Base-by-base conservation (phyloP, 2,329 filamentous ascomycete genomes). In the Hymenotorrendiella dingleyae region DNA sequence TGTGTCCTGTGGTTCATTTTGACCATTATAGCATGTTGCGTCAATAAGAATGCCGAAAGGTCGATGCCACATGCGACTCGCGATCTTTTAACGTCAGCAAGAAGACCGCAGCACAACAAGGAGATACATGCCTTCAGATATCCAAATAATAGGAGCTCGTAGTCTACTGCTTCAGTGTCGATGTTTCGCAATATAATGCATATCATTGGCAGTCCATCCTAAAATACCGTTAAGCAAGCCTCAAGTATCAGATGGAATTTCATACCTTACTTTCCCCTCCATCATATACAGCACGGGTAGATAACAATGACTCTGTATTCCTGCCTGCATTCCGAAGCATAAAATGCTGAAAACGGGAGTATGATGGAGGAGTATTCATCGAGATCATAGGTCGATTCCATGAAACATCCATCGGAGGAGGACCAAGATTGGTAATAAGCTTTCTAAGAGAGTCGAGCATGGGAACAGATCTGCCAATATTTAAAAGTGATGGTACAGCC, bases 341-440 rank as follows among this genome's bases (percentile, higher is more conserved):
- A 54, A 85, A 85, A 50, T 84, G 78, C 51, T 85, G 81, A 51
- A 85, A 85, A 19, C 79, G 69, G 2, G 80, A 83, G 58, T 84
- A 85, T 6, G 75, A 66, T 1, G 78, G 75, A 4, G 80, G 80
- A 14, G 64, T 75, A 49, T 84, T 85, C 20, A 71, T 61, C 1
- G 77, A 76, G n/a, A 84, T 76, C 37, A 76, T 72, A 8, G 81
- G 81, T 37, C 80, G 68, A 50, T 83, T 84, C 78, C 81, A 84
- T 1, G 80, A 82, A 6, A 84, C 76, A 33, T 81, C 79, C 49
- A 84, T 66, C 1, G 80, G 80, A 14, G 81, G 81, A 9, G 81
- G 79, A 0, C 81, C 81, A 17, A 85, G 68, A 43, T 81, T 82
- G 10, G 76, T 73, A 52, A 85, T 80, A 16, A 85, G 69, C 47